A percentile compares a stretch with the other conserved stretches of the same genome.
phyloP scores from a whole-genome alignment of 2,329 filamentous ascomycete genomes.

The Ascomycota sp. region DNA sequence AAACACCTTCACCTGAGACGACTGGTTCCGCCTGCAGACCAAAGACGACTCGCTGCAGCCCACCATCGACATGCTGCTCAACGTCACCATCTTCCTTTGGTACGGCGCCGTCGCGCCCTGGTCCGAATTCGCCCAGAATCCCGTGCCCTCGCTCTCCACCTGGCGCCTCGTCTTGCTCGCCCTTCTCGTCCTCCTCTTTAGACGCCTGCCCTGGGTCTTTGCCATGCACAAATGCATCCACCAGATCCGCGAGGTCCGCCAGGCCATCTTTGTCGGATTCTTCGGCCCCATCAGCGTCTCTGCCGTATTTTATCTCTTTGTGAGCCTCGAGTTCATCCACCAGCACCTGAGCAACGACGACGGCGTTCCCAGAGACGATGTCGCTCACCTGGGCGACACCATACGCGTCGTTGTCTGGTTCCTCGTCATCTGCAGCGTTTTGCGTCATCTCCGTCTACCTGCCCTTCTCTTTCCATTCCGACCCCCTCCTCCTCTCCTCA shows the following conservation, averaged over 20 bases:
- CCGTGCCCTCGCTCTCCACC: constrained; percentile 40
- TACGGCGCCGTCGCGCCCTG: constrained; percentile 75
- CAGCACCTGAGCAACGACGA: constrained; percentile 29
- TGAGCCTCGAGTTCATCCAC: constrained; percentile 55
- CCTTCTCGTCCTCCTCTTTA: constrained; percentile 54
- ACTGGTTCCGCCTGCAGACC: constrained; percentile 83
- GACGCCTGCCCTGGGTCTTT: constrained; percentile 59
- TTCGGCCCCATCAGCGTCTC: constrained; percentile 86
- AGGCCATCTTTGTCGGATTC: constrained; percentile 76
- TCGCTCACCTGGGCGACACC: constrained; percentile 41
- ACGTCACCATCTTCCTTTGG: constrained; percentile 78
- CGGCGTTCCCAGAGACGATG: constrained; percentile 42
- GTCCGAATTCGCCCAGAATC: constrained; percentile 44
- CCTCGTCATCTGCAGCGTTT: constrained; percentile 60
- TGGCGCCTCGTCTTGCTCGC: constrained; percentile 55
- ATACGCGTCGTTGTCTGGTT: constrained; percentile 71
- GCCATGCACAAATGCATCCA: constrained; percentile 54
- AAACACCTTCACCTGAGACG: constrained; percentile 80
- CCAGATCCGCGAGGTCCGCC: constrained; percentile 53
- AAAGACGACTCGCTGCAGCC: constrained; percentile 83
- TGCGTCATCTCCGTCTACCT: too few species aligned
- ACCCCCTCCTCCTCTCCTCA: background rate
- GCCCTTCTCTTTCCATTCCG: background rate
- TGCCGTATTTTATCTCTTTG: constrained; percentile 75
- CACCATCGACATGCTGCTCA: constrained; percentile 86